Conservation (phyloP, 352 stramenopile species). For the Globisporangium parvum region DNA sequence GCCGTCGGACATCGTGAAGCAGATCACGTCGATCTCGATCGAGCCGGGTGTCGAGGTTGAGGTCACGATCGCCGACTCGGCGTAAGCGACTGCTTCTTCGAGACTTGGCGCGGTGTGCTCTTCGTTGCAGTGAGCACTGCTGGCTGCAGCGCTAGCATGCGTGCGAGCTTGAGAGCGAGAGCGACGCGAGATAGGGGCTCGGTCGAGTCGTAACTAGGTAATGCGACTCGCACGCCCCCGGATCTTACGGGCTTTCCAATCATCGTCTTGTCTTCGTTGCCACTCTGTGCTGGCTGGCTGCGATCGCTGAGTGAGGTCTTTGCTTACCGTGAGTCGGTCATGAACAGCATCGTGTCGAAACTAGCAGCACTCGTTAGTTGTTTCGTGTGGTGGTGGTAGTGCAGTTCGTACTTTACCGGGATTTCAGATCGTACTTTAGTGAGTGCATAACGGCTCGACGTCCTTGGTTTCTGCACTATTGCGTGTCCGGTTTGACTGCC, state of each 20-base stretch:
- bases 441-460: no score
- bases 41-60: conserved; percentile 99
- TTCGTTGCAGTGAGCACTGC: not conserved
- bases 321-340: no score
- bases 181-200: conserved; percentile 2
- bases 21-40: conserved; percentile 99
- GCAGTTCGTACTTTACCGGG: not conserved
- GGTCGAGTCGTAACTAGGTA: not conserved
- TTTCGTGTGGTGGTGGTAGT: no score
- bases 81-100: conserved; percentile 34
- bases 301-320: no score
- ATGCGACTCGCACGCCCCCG: conserved; percentile 2
- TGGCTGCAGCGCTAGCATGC: not conserved
- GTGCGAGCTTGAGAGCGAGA: conserved; percentile 1
- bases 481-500: not conserved
- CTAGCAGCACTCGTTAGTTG: no score
- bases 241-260: not conserved
- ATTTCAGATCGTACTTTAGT: not conserved
- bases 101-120: not conserved
- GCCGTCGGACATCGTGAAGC: conserved; percentile 98
- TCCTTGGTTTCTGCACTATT: not conserved
- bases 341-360: no score
- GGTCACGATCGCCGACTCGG: conserved; percentile 94
- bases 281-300: no score
- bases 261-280: not conserved